Evolutionary conservation across 352 stramenopile genomes (phyloP), one percentile per base, ranked within the genome.

Genomic region (Phytophthora europaea): DNA sequence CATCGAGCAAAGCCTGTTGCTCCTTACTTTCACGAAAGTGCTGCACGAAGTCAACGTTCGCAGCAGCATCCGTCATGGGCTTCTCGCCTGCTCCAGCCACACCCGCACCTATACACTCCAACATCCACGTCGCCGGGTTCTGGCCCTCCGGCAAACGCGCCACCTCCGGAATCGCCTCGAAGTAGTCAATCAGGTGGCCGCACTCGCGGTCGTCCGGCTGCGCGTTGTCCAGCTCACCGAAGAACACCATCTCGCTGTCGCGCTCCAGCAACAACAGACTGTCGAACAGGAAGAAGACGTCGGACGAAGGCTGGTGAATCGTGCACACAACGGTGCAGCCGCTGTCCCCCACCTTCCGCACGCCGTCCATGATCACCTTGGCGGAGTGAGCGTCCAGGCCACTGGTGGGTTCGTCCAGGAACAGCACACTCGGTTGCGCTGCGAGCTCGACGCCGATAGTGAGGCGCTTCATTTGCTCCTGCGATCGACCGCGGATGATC

Each of bases 361-460:
- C 79, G 0, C 94, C 81, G 34, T 93, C 79, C 64, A 97, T 91
- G 33, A 98, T 70, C 34, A 92, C 75, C 56, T 95, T 87, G 13
- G 94, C 93, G 80, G 79, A 89, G 40, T 85, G 94, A 10, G 83
- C 85, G 63, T 98, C 94, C 6, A 98, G 64, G 10, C 94, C 94
- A 65, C 76, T 92, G 26, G 88, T 98, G 2, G 92, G 91, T 65
- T 98, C 90, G 65, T 98, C 92, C 38, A 91, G 61, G 72, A 98
- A 97, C 13, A 98, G 36, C 38, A 98, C 72, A 40, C 80, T 86
- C 40, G 92, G 87, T 38, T 92, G 89, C 3, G 88, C 90, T 1
- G 96, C 91, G 8, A 99, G 75, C 43, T 98, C 95, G n/a, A 98
- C 89, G 56, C 91, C 95, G 26, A 98, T 94, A 38, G 80, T 90